phyloP scores from a whole-genome alignment of 768 basidiomycete species.

The Termitomyces sp. region DNA sequence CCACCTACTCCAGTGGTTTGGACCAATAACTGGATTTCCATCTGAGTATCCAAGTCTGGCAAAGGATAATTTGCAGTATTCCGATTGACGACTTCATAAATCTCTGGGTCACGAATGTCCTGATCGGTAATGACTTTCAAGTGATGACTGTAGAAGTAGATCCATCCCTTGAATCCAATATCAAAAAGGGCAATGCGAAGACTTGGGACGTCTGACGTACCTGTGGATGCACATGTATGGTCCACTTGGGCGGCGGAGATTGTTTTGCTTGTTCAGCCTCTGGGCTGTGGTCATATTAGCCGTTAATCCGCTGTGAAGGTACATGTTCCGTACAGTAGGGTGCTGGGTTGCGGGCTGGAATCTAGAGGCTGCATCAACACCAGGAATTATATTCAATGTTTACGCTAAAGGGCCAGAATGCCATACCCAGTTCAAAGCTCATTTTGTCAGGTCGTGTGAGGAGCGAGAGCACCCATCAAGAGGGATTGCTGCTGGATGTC shows the following conservation, averaged over 20 bases:
- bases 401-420: not conserved
- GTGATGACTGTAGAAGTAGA: slow-evolving; percentile 41
- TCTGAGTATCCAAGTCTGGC: slow-evolving; percentile 28
- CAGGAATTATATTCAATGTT: not conserved
- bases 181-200: slow-evolving; percentile 9
- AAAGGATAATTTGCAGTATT: slow-evolving; percentile 24
- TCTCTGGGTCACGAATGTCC: slow-evolving; percentile 37
- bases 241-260: slow-evolving; percentile 27
- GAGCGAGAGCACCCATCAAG: not conserved
- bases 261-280: slow-evolving; percentile 10
- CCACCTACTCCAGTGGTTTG: slow-evolving; percentile 16
- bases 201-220: slow-evolving; percentile 13
- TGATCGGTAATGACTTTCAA: slow-evolving; percentile 43
- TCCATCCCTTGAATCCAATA: slow-evolving; percentile 34
- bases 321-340: slow-evolving; percentile 5
- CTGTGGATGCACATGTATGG: slow-evolving; percentile 35
- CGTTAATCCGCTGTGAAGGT: not conserved
- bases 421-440: not conserved
- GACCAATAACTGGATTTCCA: slow-evolving; percentile 40
- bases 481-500: not conserved
- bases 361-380: not conserved
- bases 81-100: slow-evolving; percentile 23
- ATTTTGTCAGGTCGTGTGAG: not conserved
- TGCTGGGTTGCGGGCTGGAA: slow-evolving; percentile 4
- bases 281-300: slow-evolving; percentile 2